Evolutionary conservation across 192 early-diverging fungal species (phyloP).

Genomic region (Coemansia sp.): DNA sequence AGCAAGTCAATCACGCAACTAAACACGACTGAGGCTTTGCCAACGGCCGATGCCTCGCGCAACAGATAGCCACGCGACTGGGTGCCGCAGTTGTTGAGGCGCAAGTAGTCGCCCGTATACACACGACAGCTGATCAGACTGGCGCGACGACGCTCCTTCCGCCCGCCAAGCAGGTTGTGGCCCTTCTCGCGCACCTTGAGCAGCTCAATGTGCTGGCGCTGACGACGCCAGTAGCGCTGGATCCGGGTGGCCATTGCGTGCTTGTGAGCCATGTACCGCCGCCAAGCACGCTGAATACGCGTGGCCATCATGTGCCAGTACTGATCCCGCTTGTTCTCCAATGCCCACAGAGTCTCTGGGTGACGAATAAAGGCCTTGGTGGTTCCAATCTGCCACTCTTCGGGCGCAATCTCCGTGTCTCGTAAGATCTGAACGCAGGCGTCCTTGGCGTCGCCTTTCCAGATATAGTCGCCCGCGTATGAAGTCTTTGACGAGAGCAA

Average conservation of each 20-base stretch:
- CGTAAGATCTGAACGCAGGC: constrained; percentile 81
- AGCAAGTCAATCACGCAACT: constrained; percentile 61
- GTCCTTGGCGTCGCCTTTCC: constrained; percentile 72
- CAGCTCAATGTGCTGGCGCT: constrained; percentile 86
- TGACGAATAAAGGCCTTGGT: constrained; percentile 95
- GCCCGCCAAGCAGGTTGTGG: constrained; percentile 80
- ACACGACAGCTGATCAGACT: constrained; percentile 77
- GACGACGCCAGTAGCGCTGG: constrained; percentile 73
- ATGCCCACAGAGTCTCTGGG: constrained; percentile 88
- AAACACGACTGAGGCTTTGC: constrained; percentile 60
- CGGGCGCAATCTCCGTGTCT: constrained; percentile 75
- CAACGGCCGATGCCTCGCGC: constrained; percentile 38
- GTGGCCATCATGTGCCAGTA: constrained; percentile 97
- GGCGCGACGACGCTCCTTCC: constrained; percentile 92
- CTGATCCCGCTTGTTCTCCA: constrained; percentile 89
- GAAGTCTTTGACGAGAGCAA: constrained; percentile 71
- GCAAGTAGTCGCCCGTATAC: constrained; percentile 91
- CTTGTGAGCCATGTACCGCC: constrained; percentile 69
- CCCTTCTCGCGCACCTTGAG: constrained; percentile 92
- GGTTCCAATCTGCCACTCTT: constrained; percentile 95
- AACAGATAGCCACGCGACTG: constrained; percentile 32
- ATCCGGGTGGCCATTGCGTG: constrained; percentile 66
- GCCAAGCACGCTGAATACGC: constrained; percentile 89
- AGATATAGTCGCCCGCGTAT: constrained; percentile 79
- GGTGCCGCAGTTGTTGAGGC: constrained; percentile 45